phyloP scores from a whole-genome alignment of 306 rosid genomes.

The Acacia crassicarpa region DNA sequence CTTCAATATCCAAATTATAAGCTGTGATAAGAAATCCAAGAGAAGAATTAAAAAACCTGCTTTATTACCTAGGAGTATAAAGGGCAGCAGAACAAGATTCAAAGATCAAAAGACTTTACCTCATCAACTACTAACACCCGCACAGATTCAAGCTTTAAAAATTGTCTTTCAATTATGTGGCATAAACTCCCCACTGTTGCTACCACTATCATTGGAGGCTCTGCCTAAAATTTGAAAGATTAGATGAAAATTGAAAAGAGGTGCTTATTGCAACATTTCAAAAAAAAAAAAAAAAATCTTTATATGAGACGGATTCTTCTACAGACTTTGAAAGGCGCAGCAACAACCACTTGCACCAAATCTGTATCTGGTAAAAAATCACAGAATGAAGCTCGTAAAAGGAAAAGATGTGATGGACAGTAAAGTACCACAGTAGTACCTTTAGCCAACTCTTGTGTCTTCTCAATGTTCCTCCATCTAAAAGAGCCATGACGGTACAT shows the following conservation, averaged over 20 bases:
- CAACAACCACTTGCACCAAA: not conserved
- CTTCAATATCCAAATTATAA: conserved; percentile 16
- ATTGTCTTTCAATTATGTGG: conserved; percentile 73
- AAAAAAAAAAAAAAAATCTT: not conserved
- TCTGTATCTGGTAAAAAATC: conserved; percentile 6
- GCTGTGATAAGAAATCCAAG: not conserved
- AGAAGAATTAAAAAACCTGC: conserved; percentile 18
- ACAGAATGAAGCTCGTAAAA: conserved; percentile 21
- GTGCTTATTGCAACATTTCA: not conserved
- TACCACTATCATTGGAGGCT: conserved; percentile 82
- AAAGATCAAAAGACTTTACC: conserved; percentile 47
- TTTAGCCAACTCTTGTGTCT: conserved; percentile 93
- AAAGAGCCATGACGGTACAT: conserved; percentile 83
- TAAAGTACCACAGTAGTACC: conserved; percentile 37
- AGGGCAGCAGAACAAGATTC: conserved; percentile 8
- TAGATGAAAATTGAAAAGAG: conserved; percentile 14
- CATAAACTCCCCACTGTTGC: conserved; percentile 88
- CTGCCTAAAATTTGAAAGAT: conserved; percentile 64
- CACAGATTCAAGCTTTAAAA: conserved; percentile 65
- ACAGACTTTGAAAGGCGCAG: conserved; percentile 14
- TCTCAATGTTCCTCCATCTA: conserved; percentile 90
- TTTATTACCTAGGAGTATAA: not conserved
- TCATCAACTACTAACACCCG: conserved; percentile 84
- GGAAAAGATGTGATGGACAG: conserved; percentile 2
- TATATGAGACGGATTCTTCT: not conserved